These are phyloP conservation scores for Ambrosia artemisiifolia DNA, from an alignment of 129 eudicot genomes.

Conservation along the genomic window DNA sequence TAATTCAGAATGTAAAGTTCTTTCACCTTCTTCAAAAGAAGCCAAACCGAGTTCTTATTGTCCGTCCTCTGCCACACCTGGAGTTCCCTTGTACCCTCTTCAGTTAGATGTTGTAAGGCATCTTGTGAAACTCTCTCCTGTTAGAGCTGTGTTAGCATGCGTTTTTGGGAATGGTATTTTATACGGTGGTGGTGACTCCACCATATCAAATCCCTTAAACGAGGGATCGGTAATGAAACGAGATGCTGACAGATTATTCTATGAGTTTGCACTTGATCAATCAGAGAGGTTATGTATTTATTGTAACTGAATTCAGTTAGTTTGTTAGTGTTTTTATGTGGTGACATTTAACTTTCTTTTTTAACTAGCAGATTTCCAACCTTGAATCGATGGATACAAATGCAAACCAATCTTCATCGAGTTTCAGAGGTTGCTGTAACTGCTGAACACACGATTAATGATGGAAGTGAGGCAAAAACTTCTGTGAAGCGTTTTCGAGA, in stretches of 20 bases:
- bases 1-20: constrained; percentile 47
- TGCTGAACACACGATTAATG: constrained; percentile 46
- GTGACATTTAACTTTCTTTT: no score
- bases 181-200: constrained; percentile 62
- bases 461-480: constrained; percentile 39
- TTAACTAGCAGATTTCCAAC: constrained; percentile 63
- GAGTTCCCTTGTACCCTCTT: constrained; percentile 87
- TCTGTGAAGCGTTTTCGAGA: constrained; percentile 76
- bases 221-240: constrained; percentile 58
- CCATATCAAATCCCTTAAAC: constrained; percentile 56
- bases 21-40: constrained; percentile 73
- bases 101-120: constrained; percentile 89
- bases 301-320: not conserved
- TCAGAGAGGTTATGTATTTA: constrained; percentile 69
- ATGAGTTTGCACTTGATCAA: constrained; percentile 96
- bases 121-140: constrained; percentile 91
- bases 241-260: constrained; percentile 82
- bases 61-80: constrained; percentile 73
- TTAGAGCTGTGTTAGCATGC: constrained; percentile 90
- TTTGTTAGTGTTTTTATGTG: not conserved
- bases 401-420: constrained; percentile 95
- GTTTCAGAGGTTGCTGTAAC: constrained; percentile 84
- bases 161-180: constrained; percentile 87
- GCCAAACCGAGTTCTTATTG: constrained; percentile 65
- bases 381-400: constrained; percentile 98